A percentile compares a stretch with the other conserved stretches of the same genome.
Evolutionary conservation across 192 early-diverging fungal species (phyloP).

Genomic region (Backusella macrospora): DNA sequence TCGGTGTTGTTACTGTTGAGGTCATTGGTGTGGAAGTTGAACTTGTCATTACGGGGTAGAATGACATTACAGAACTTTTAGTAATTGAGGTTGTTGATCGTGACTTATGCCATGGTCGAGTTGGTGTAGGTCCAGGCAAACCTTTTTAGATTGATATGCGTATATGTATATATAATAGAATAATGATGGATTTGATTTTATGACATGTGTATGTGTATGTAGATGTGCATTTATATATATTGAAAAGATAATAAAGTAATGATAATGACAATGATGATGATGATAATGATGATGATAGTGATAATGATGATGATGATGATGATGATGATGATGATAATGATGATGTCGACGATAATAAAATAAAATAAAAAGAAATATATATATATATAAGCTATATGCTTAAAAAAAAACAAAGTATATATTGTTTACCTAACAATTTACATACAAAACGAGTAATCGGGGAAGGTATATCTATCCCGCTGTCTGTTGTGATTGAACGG

Average conservation of each 20-base stretch:
- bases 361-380: not conserved
- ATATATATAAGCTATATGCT: constrained; percentile 5
- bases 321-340: too few species aligned
- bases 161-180: not conserved
- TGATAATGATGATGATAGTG: too few species aligned
- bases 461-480: not conserved
- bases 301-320: too few species aligned
- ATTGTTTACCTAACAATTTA: constrained; percentile 23
- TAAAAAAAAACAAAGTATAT: constrained; percentile 2
- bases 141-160: constrained; percentile 4
- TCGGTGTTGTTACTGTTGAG: not conserved
- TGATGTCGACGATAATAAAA: not conserved
- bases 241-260: too few species aligned
- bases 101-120: constrained; percentile 25
- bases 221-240: too few species aligned
- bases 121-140: not conserved
- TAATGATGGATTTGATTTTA: too few species aligned
- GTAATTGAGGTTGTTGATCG: constrained; percentile 29
- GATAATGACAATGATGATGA: too few species aligned
- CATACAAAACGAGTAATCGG: constrained; percentile 23
- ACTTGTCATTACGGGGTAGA: not conserved
- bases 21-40: not conserved
- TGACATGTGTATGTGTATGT: too few species aligned
- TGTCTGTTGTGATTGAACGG: constrained; percentile 20
- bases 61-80: constrained; percentile 30